phyloP scores from a whole-genome alignment of 495 filamentous ascomycete genomes.

The Ascodesmis nigricans region DNA sequence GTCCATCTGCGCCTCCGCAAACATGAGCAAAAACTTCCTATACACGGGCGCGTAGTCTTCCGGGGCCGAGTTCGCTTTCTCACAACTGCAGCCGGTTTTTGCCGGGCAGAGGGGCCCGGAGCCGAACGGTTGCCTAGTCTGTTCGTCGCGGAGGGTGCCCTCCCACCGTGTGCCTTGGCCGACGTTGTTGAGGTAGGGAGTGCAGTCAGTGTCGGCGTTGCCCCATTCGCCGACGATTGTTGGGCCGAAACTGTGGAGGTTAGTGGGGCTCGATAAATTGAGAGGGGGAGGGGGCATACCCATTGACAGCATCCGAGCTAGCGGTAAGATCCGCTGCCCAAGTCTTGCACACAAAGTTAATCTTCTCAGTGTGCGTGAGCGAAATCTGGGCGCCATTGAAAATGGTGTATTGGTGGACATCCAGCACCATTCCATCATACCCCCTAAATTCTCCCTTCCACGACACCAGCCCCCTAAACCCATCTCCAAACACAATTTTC shows the following conservation, averaged over 20 bases:
- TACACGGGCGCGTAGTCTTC: slow-evolving; percentile 46
- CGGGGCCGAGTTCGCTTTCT: slow-evolving; percentile 49
- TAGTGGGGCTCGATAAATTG: too few species aligned
- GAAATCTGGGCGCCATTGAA: slow-evolving; percentile 60
- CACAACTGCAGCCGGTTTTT: slow-evolving; percentile 42
- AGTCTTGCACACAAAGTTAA: slow-evolving; percentile 62
- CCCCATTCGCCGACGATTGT: slow-evolving; percentile 97
- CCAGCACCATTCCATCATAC: slow-evolving; percentile 42
- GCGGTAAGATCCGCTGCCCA: slow-evolving; percentile 60
- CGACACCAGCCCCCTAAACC: slow-evolving; percentile 56
- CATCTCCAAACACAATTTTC: slow-evolving; percentile 56
- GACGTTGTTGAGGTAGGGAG: slow-evolving; percentile 63
- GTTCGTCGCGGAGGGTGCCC: slow-evolving; percentile 42
- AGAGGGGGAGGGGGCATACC: too few species aligned
- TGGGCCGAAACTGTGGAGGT: slow-evolving; percentile 46
- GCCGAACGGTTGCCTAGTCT: slow-evolving; percentile 34
- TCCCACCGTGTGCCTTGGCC: slow-evolving; percentile 76
- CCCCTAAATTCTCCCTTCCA: slow-evolving; percentile 50
- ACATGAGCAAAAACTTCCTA: slow-evolving; percentile 66
- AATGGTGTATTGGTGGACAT: slow-evolving; percentile 86
- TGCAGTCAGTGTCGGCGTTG: slow-evolving; percentile 94
- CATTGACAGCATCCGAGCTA: slow-evolving; percentile 47
- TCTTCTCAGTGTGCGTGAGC: slow-evolving; percentile 48
- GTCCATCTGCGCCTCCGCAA: slow-evolving; percentile 88
- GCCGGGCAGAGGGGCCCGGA: slow-evolving; percentile 50